A percentile compares a stretch with the other conserved stretches of the same genome.
Conservation (phyloP, 306 rosid genomes). For the Aeschynomene evenia region DNA sequence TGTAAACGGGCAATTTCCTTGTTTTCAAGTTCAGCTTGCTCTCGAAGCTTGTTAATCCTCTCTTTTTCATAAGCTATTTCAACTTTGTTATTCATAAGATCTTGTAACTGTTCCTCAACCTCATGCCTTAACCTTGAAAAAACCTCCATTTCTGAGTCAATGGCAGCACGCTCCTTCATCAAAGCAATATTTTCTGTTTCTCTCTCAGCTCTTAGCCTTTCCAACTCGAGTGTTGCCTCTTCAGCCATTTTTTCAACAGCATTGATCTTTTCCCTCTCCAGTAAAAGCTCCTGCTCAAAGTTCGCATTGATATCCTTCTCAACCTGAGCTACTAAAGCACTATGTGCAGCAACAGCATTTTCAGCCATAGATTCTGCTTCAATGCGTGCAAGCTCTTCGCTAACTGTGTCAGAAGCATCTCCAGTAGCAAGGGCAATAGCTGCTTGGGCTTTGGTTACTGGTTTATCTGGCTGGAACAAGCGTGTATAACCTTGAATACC, state of each 20-base stretch:
- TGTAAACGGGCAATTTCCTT: slow-evolving; percentile 79
- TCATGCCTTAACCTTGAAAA: slow-evolving; percentile 71
- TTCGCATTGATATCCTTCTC: slow-evolving; percentile 85
- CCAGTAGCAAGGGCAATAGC: slow-evolving; percentile 96
- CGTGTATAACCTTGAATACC: slow-evolving; percentile 75
- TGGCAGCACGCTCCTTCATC: slow-evolving; percentile 69
- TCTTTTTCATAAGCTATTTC: slow-evolving; percentile 83
- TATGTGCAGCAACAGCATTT: slow-evolving; percentile 91
- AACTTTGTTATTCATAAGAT: slow-evolving; percentile 70
- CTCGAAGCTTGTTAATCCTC: slow-evolving; percentile 70
- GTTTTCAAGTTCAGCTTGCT: slow-evolving; percentile 80
- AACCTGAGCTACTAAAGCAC: slow-evolving; percentile 90
- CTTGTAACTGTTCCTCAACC: slow-evolving; percentile 84
- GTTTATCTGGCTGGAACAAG: slow-evolving; percentile 89
- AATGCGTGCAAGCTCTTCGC: slow-evolving; percentile 96
- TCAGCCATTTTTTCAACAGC: slow-evolving; percentile 91
- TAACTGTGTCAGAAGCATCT: slow-evolving; percentile 85
- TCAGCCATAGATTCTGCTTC: slow-evolving; percentile 96
- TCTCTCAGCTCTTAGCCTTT: slow-evolving; percentile 70
- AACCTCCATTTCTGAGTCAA: slow-evolving; percentile 93
- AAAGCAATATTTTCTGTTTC: slow-evolving; percentile 61
- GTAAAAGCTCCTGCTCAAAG: slow-evolving; percentile 72
- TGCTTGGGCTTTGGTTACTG: slow-evolving; percentile 97
- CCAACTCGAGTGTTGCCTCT: slow-evolving; percentile 78
- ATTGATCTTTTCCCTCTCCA: slow-evolving; percentile 80